Conservation (phyloP, 2,329 filamentous ascomycete species). For the Lecanicillium sp. region DNA sequence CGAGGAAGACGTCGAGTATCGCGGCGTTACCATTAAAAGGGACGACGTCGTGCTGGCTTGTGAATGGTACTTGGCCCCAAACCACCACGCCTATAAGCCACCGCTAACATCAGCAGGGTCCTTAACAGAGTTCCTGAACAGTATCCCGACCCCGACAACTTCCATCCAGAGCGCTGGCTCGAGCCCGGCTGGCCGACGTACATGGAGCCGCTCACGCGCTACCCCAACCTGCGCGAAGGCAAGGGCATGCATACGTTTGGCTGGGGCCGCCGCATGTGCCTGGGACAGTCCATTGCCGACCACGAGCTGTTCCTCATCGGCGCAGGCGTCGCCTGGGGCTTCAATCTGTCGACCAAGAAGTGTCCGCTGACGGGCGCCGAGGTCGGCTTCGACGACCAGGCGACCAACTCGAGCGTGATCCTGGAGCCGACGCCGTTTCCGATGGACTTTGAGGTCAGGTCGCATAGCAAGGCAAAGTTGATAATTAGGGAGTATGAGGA, state of each 20-base stretch:
- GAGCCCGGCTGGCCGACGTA: constrained; percentile 58
- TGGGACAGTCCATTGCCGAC: constrained; percentile 57
- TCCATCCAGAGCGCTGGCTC: constrained; percentile 57
- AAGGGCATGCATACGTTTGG: constrained; percentile 58
- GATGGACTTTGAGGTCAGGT: constrained; percentile 38
- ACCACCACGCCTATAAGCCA: not conserved
- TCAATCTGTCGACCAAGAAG: constrained; percentile 35
- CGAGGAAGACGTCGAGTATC: constrained; percentile 40
- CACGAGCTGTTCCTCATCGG: constrained; percentile 50
- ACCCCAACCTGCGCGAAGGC: constrained; percentile 55
- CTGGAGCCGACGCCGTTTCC: constrained; percentile 43
- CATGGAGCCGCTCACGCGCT: constrained; percentile 57
- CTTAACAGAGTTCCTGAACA: constrained; percentile 52
- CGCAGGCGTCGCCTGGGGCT: constrained; percentile 44
- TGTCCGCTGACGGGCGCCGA: constrained; percentile 37
- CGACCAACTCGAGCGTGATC: constrained; percentile 47
- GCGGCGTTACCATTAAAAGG: constrained; percentile 42
- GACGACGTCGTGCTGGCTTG: constrained; percentile 44
- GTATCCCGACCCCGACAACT: constrained; percentile 60
- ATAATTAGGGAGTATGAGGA: constrained; percentile 34
- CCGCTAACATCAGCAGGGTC: not conserved
- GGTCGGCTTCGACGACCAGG: constrained; percentile 42
- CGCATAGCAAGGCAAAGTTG: constrained; percentile 29
- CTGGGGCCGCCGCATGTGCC: constrained; percentile 56
- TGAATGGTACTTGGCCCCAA: constrained; percentile 36